phyloP scores from a whole-genome alignment of 202 grass and related monocot genomes.

The Panicum hallii region DNA sequence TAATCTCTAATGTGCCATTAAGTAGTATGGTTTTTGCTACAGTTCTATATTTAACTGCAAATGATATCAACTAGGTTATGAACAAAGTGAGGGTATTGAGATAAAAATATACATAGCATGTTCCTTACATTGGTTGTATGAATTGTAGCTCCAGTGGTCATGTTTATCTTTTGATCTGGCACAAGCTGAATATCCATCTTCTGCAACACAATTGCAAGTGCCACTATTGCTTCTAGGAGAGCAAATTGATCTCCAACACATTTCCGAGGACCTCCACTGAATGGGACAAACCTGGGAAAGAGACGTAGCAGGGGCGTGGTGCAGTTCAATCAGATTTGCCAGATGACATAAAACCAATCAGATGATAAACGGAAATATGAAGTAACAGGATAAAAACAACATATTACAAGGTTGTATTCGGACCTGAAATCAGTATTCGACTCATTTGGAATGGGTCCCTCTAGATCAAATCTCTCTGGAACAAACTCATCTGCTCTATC shows the following conservation, averaged over 20 bases:
- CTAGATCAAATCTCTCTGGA: conserved; percentile 89
- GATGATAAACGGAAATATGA: conserved; percentile 28
- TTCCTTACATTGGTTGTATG: conserved; percentile 89
- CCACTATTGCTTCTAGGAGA: conserved; percentile 92
- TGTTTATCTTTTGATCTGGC: conserved; percentile 90
- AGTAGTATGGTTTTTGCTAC: conserved; percentile 11
- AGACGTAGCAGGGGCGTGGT: not conserved
- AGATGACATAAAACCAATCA: conserved; percentile 30
- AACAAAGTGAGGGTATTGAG: conserved; percentile 14
- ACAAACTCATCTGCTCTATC: conserved; percentile 87
- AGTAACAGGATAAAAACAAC: conserved; percentile 16
- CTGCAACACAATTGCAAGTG: conserved; percentile 83
- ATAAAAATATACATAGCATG: not conserved
- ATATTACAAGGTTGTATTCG: conserved; percentile 19
- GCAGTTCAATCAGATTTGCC: conserved; percentile 39
- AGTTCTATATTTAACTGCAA: conserved; percentile 29
- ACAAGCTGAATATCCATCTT: conserved; percentile 79
- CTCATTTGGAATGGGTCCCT: conserved; percentile 95
- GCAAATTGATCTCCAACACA: conserved; percentile 99
- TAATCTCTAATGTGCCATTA: not conserved
- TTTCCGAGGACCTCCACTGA: conserved; percentile 97
- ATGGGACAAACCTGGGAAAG: conserved; percentile 82
- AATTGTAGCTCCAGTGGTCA: conserved; percentile 98
- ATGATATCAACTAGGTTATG: conserved; percentile 13
- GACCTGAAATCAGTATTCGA: conserved; percentile 94